Percentiles rank a stretch among this genome's conserved stretches.
These are phyloP conservation scores for Kokia cookei DNA, from an alignment of 441 rosid species.

Conservation along the genomic window DNA sequence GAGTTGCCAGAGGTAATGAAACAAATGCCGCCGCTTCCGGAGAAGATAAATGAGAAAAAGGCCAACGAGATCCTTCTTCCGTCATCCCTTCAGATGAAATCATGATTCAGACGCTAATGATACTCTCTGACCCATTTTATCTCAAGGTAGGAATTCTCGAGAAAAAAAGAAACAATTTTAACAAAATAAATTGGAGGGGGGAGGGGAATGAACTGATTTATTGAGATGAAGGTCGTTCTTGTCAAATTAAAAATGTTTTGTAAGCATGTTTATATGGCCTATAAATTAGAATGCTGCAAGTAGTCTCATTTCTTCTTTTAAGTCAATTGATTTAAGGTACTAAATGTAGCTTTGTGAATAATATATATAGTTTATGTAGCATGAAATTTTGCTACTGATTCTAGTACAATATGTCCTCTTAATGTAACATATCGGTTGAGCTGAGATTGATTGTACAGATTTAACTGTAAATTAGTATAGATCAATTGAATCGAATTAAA, in stretches of 20 bases:
- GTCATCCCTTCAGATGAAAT: slow-evolving; percentile 41
- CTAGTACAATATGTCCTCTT: background rate
- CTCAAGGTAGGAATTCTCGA: background rate
- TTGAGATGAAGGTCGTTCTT: background rate
- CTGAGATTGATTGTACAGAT: background rate
- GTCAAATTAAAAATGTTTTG: background rate
- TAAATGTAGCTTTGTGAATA: slow-evolving; percentile 21
- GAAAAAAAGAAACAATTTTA: too few relatives aligned
- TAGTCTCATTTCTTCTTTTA: slow-evolving; percentile 12
- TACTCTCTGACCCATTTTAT: slow-evolving; percentile 21
- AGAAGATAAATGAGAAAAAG: slow-evolving; percentile 71
- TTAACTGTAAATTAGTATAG: too few relatives aligned
- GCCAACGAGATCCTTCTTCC: slow-evolving; percentile 62
- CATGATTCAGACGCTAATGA: slow-evolving; percentile 24
- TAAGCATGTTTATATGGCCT: background rate
- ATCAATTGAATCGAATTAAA: accelerated
- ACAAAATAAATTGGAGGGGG: background rate
- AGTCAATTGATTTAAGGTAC: slow-evolving; percentile 17
- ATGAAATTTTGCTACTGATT: background rate
- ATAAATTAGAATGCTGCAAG: background rate
- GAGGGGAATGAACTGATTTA: slow-evolving; percentile 12
- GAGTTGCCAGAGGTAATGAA: slow-evolving; percentile 82
- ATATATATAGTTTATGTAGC: slow-evolving; percentile 5
- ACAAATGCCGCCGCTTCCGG: slow-evolving; percentile 88
- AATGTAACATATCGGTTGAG: background rate